A percentile compares a stretch with the other conserved stretches of the same genome.
phyloP scores from a whole-genome alignment of 2,329 filamentous ascomycete genomes.

The Dryadomyces quercus-mongolicae region DNA sequence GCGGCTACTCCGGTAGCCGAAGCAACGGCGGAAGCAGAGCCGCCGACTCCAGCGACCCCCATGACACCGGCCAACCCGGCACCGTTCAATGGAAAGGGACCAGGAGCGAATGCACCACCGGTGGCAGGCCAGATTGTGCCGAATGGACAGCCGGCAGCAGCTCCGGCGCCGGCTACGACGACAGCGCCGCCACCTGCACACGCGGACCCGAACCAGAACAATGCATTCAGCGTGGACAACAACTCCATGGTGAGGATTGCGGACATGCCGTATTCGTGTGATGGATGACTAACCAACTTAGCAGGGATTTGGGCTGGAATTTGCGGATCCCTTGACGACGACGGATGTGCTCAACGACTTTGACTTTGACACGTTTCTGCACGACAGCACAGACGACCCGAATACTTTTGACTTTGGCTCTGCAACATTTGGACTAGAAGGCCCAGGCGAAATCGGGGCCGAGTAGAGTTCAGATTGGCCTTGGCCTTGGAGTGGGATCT shows the following conservation, averaged over 20 bases:
- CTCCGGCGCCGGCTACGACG: slow-evolving; percentile 28
- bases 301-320: slow-evolving; percentile 39
- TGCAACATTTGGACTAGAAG: slow-evolving; percentile 40
- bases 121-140: slow-evolving; percentile 19
- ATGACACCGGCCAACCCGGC: slow-evolving; percentile 45
- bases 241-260: slow-evolving; percentile 24
- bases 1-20: slow-evolving; percentile 48
- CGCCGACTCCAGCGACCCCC: slow-evolving; percentile 49
- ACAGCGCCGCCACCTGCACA: slow-evolving; percentile 32
- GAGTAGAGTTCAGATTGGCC: slow-evolving; percentile 3
- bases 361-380: slow-evolving; percentile 57
- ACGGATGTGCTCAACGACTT: slow-evolving; percentile 53
- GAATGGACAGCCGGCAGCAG: slow-evolving; percentile 33
- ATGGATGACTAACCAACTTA: not conserved
- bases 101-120: slow-evolving; percentile 25
- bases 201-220: slow-evolving; percentile 34
- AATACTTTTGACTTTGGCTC: slow-evolving; percentile 42
- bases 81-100: slow-evolving; percentile 31
- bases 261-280: not conserved
- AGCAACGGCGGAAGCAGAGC: slow-evolving; percentile 40
- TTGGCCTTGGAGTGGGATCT: not conserved
- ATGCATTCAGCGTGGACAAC: slow-evolving; percentile 30
- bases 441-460: slow-evolving; percentile 33
- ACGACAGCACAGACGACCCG: slow-evolving; percentile 38
- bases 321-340: slow-evolving; percentile 40